Percentiles rank a stretch among this genome's conserved stretches.
Evolutionary conservation across 441 rosid genomes (phyloP).

Genomic region (California macrophylla): DNA sequence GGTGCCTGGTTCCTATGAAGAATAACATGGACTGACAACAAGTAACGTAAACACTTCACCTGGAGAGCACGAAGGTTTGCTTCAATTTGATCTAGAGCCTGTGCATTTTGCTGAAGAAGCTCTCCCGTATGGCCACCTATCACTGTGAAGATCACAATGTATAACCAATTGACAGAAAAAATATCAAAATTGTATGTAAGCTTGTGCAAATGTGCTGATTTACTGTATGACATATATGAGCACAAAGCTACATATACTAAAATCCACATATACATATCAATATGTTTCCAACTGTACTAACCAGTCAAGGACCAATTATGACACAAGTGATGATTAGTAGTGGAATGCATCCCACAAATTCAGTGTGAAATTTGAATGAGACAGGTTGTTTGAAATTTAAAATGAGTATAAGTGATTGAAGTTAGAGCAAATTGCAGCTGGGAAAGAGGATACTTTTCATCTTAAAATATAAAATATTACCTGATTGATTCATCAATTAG

Average conservation of each 20-base stretch:
- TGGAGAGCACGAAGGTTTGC: background rate
- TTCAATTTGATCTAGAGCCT: background rate
- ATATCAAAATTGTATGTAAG: background rate
- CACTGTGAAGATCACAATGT: background rate
- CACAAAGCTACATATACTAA: too few relatives aligned
- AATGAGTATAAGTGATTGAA: background rate
- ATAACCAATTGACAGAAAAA: background rate
- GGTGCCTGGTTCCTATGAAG: background rate
- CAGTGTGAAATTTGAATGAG: background rate
- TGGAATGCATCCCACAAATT: too few relatives aligned
- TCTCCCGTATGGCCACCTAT: background rate
- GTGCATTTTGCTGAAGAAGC: constrained; percentile 5
- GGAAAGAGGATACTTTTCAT: background rate
- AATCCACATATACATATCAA: too few relatives aligned
- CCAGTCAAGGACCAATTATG: too few relatives aligned
- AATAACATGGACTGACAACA: background rate
- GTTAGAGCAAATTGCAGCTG: background rate
- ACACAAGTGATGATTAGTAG: too few relatives aligned
- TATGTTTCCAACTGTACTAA: too few relatives aligned
- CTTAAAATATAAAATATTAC: background rate
- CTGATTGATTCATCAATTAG: background rate
- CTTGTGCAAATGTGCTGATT: background rate
- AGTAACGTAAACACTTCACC: background rate
- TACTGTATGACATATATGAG: background rate
- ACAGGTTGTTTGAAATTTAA: background rate